phyloP scores from a whole-genome alignment of 192 early-diverging fungal genomes.

The Lobosporangium transversale region DNA sequence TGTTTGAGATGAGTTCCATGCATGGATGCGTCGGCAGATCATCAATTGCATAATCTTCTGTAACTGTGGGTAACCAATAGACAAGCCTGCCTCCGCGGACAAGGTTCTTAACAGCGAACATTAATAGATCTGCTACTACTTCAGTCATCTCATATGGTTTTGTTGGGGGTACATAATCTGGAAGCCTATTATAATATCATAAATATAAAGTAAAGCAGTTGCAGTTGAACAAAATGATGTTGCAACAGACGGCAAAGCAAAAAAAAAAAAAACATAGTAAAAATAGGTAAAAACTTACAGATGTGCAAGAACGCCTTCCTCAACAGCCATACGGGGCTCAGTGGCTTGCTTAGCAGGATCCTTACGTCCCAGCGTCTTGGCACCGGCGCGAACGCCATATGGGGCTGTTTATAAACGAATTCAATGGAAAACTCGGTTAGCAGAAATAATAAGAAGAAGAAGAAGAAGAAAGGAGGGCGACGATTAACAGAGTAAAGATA shows the following conservation, averaged over 20 bases:
- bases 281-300: constrained; percentile 27
- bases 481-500: too few species aligned
- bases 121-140: constrained; percentile 84
- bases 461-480: too few species aligned
- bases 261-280: neutral
- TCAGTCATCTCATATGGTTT: constrained; percentile 95
- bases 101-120: constrained; percentile 83
- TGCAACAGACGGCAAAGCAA: too few species aligned
- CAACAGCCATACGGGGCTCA: constrained; percentile 54
- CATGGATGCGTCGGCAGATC: constrained; percentile 88
- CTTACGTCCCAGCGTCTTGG: constrained; percentile 86
- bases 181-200: constrained; percentile 40
- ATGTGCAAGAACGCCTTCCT: constrained; percentile 56
- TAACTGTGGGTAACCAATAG: constrained; percentile 96
- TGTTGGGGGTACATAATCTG: constrained; percentile 88
- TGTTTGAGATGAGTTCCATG: constrained; percentile 86
- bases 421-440: too few species aligned
- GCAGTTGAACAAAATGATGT: too few species aligned
- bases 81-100: constrained; percentile 87
- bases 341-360: constrained; percentile 56
- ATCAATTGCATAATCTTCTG: constrained; percentile 79
- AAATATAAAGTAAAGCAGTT: constrained; percentile 1
- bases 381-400: constrained; percentile 97
- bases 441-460: neutral
- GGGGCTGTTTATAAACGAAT: constrained; percentile 76